These are phyloP conservation scores for Globisporangium nunn DNA, from an alignment of 352 stramenopile genomes.

Conservation along the genomic window DNA sequence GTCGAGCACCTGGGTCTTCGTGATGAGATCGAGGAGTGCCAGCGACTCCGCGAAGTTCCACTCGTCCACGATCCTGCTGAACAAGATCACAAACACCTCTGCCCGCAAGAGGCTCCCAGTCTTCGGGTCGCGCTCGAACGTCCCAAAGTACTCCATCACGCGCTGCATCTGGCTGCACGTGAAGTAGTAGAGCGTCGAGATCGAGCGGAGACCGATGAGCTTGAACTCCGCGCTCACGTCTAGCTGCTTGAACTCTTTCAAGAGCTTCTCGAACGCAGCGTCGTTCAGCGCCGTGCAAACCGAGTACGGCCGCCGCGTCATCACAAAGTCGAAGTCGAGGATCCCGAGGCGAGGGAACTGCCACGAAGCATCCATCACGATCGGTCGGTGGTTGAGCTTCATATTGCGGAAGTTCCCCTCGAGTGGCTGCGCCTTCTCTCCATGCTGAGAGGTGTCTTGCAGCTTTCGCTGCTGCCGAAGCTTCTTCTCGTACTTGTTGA, in stretches of 20 bases:
- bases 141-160: slow-evolving; percentile 75
- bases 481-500: slow-evolving; percentile 50
- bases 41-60: slow-evolving; percentile 61
- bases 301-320: slow-evolving; percentile 42
- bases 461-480: slow-evolving; percentile 50
- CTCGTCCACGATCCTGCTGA: slow-evolving; percentile 59
- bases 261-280: slow-evolving; percentile 58
- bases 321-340: slow-evolving; percentile 72
- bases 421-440: slow-evolving; percentile 26
- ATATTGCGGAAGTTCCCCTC: slow-evolving; percentile 54
- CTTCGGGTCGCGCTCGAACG: slow-evolving; percentile 51
- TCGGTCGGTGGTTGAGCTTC: slow-evolving; percentile 45
- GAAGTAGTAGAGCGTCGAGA: slow-evolving; percentile 70
- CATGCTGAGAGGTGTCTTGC: slow-evolving; percentile 54
- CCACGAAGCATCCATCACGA: slow-evolving; percentile 45
- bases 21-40: slow-evolving; percentile 53
- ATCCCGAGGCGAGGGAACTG: slow-evolving; percentile 57
- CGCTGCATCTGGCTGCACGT: slow-evolving; percentile 59
- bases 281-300: slow-evolving; percentile 59
- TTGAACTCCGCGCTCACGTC: slow-evolving; percentile 56
- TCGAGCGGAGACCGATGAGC: slow-evolving; percentile 54
- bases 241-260: slow-evolving; percentile 76
- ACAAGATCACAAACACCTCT: slow-evolving; percentile 69
- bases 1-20: slow-evolving; percentile 59
- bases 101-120: slow-evolving; percentile 48